Conservation (phyloP, 805 yeast species). For the Saccharomycopsis malanga region DNA sequence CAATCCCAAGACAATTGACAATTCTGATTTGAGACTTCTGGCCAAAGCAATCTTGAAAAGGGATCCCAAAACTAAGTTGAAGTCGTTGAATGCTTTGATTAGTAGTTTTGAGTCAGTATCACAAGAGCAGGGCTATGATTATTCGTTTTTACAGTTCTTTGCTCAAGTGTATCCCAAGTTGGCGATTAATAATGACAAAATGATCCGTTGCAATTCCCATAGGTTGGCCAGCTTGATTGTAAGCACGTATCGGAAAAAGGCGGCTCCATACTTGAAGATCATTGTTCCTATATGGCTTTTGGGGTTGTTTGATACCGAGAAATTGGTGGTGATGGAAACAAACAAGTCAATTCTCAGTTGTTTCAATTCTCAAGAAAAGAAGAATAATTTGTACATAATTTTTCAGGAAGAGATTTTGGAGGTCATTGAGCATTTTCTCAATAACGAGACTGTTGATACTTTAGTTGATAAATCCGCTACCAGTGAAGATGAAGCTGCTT, state of each 20-base stretch:
- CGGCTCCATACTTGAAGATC: constrained; percentile 7
- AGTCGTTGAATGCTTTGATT: constrained; percentile 10
- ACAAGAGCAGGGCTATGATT: constrained; percentile 1
- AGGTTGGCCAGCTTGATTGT: constrained; percentile 7
- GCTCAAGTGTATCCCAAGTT: constrained; percentile 18
- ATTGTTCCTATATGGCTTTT: constrained; percentile 20
- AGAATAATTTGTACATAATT: constrained; percentile 4
- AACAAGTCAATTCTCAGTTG: constrained; percentile 6
- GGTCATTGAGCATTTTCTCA: constrained; percentile 8
- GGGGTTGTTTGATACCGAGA: constrained; percentile 17
- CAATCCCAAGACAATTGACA: not conserved
- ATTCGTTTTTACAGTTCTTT: constrained; percentile 12
- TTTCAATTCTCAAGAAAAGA: constrained; percentile 12
- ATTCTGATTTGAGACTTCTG: constrained; percentile 9
- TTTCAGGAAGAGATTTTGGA: constrained; percentile 13
- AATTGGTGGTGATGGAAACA: constrained; percentile 10
- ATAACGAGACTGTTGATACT: constrained; percentile 9
- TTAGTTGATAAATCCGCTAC: constrained; percentile 8
- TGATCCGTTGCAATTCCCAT: constrained; percentile 13
- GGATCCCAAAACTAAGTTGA: constrained; percentile 17
- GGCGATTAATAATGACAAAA: constrained; percentile 19
- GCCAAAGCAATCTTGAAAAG: constrained; percentile 14
- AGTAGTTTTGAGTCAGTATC: constrained; percentile 1
- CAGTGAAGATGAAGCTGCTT: constrained; percentile 11
- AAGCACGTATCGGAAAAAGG: constrained; percentile 8